Evolutionary conservation across 1,284 basidiomycete species (phyloP), one percentile per base, ranked within the genome.

Genomic region (Pseudozyma hubeiensis): DNA sequence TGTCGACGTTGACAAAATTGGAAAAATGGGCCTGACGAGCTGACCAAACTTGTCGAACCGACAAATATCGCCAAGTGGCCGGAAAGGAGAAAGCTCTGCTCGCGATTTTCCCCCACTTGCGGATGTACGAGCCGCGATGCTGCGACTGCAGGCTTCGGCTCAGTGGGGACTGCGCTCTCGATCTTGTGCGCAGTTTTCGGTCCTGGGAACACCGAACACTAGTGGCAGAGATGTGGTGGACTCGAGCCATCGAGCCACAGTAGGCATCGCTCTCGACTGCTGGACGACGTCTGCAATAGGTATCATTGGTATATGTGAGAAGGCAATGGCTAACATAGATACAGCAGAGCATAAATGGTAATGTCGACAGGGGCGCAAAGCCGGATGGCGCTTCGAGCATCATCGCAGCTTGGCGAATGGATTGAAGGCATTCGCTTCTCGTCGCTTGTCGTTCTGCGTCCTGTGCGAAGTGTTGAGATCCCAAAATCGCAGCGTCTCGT

Each of bases 401-500:
- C 60, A 83, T 17, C 81, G 76, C 54, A 83, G 54, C 70, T 81
- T 81, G 51, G 72, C 69, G 45, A 83, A 81, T n/a, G 80, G 78
- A 35, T 80, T 76, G 39, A 82, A 76, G 19, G 77, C 64, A 13
- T 74, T 68, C 35, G 54, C 68, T 53, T 79, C 74, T 17, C 71
- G 63, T 14, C 68, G 64, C 57, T 73, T 72, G 51, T 77, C 75
- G 13, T 68, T 48, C 43, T 63, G 55, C n/a, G 59, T 52, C 53
- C 69, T 61, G 33, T 59, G 51, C 39, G 80, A 77, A n/a, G 74
- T 81, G 49, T 82, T 81, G 34, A 84, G 70, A 53, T 83, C 80
- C 96, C 96, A 98, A 86, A 99, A 98, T 13, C 86, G 87, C 51
- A 99, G 86, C 14, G 97, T 99, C 86, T 99, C 96, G 85, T 99